Conservation (phyloP, 2,329 filamentous ascomycete species). For the Atkinsonella hypoxylon region DNA sequence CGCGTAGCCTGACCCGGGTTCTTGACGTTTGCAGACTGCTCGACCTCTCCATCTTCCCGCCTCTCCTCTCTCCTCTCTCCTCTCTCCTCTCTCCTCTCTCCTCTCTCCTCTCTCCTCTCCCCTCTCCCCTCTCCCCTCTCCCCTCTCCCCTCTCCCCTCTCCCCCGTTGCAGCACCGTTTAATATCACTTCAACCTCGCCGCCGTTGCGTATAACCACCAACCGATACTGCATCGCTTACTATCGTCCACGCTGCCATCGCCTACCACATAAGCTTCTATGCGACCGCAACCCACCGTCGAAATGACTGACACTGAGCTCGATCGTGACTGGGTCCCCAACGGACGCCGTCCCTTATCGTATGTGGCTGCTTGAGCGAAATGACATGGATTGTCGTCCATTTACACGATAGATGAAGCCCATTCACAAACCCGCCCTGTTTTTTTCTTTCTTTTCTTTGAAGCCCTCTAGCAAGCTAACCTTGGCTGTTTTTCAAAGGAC, state of each 20-base stretch:
- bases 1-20: background rate
- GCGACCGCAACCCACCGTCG: constrained; percentile 9
- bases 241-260: background rate
- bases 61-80: background rate
- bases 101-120: too few relatives aligned
- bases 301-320: constrained; percentile 53
- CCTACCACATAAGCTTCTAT: background rate
- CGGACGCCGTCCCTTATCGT: constrained; percentile 72
- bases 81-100: background rate
- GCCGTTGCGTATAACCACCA: background rate
- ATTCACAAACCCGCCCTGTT: too few relatives aligned
- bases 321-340: constrained; percentile 73
- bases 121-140: background rate
- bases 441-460: too few relatives aligned
- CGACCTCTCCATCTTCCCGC: too few relatives aligned
- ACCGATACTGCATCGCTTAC: background rate
- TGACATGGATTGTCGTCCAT: background rate
- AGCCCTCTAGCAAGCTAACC: background rate
- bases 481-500: constrained; percentile 42
- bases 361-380: constrained; percentile 27
- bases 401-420: background rate
- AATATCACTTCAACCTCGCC: background rate
- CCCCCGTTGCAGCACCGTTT: background rate
- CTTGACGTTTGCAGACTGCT: background rate
- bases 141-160: background rate